Percentiles rank a stretch among this genome's conserved stretches.
Evolutionary conservation across 2,329 filamentous ascomycete genomes (phyloP).

Genomic region (Penicillium capsulatum): DNA sequence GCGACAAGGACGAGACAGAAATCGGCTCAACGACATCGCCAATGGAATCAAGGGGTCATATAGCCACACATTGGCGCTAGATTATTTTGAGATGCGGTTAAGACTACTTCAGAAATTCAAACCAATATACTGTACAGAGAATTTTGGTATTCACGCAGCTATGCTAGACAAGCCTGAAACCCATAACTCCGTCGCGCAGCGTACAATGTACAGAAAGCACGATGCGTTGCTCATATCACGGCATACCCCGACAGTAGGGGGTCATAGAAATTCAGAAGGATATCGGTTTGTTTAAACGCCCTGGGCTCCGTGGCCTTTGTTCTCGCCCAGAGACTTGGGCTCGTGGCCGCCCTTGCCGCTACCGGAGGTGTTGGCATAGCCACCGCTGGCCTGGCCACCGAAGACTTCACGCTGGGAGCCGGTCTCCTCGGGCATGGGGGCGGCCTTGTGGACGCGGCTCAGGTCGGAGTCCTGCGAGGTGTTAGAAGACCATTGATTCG

Average conservation of each 20-base stretch:
- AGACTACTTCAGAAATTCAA: no score
- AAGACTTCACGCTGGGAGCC: slow-evolving; percentile 24
- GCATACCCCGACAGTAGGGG: no score
- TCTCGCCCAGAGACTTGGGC: slow-evolving; percentile 32
- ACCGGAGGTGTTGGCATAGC: slow-evolving; percentile 18
- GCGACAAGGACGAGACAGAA: no score
- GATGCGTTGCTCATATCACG: neutral
- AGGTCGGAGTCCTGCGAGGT: slow-evolving; percentile 25
- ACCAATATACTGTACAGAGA: no score
- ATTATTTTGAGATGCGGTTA: no score
- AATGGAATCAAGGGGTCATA: no score
- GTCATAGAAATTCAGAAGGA: neutral
- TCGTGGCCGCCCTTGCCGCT: slow-evolving; percentile 39
- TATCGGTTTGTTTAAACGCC: slow-evolving; percentile 4
- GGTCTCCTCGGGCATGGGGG: slow-evolving; percentile 34
- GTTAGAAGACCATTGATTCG: slow-evolving; percentile 8
- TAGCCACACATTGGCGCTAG: no score
- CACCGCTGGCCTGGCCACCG: slow-evolving; percentile 25
- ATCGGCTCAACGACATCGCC: no score
- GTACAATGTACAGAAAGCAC: neutral
- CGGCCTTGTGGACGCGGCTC: slow-evolving; percentile 31
- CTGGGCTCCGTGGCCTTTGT: slow-evolving; percentile 32
- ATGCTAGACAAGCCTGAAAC: no score
- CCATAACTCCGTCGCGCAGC: no score
- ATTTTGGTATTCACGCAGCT: no score